Evolutionary conservation across 495 filamentous ascomycete genomes (phyloP).

Genomic region (Apodospora peruviana): DNA sequence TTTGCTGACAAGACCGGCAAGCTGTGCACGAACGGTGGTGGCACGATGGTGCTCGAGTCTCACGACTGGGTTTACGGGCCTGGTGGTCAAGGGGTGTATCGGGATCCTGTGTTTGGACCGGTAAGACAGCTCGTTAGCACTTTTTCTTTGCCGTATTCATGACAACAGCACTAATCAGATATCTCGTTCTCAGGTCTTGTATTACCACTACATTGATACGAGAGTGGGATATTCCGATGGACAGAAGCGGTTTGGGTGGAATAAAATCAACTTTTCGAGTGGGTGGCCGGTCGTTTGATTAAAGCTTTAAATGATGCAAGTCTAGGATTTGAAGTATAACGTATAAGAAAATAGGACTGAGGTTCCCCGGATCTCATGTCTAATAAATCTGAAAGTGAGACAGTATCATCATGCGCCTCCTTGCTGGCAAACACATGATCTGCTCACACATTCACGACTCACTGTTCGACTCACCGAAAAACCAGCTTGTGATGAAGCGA

Average conservation of each 20-base stretch:
- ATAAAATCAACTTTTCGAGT: constrained; percentile 54
- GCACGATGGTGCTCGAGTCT: constrained; percentile 55
- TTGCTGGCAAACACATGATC: no score
- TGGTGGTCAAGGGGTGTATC: constrained; percentile 55
- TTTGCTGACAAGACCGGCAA: constrained; percentile 59
- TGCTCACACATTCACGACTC: no score
- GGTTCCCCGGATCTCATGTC: no score
- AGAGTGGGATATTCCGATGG: constrained; percentile 58
- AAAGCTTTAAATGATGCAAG: no score
- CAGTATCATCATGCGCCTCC: no score
- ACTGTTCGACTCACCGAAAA: no score
- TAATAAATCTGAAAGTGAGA: no score
- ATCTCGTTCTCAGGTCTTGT: constrained; percentile 46
- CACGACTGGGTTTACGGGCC: constrained; percentile 64
- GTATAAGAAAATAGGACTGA: no score
- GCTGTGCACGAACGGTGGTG: constrained; percentile 53
- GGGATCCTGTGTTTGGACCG: constrained; percentile 28
- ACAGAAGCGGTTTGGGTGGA: constrained; percentile 65
- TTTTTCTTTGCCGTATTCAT: neutral
- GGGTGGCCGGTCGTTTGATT: constrained; percentile 64
- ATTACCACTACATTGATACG: constrained; percentile 67
- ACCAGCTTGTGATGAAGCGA: no score
- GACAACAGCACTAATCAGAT: neutral
- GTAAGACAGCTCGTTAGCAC: constrained; percentile 22
- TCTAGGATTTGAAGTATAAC: no score